Percentiles rank a stretch among this genome's conserved stretches.
phyloP scores from a whole-genome alignment of 345 rosid genomes.

The Rhizophora apiculata region DNA sequence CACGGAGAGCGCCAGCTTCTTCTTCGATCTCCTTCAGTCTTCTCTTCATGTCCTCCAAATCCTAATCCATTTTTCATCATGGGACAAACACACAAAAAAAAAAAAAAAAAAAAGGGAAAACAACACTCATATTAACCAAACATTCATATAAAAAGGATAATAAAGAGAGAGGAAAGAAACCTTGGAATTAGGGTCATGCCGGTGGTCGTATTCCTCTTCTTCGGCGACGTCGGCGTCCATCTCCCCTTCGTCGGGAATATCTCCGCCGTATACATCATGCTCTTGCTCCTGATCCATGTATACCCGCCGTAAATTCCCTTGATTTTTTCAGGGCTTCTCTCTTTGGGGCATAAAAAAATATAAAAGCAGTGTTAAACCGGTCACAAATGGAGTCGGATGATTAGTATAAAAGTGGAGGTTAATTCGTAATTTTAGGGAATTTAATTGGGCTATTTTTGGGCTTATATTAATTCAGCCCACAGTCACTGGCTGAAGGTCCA shows the following conservation, averaged over 20 bases:
- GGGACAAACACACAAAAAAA: background rate
- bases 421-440: conserved; percentile 1
- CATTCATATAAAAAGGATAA: background rate
- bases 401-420: background rate
- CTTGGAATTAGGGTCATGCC: conserved; percentile 59
- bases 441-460: conserved; percentile 1
- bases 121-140: background rate
- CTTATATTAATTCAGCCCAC: background rate
- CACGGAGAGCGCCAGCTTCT: conserved; percentile 97
- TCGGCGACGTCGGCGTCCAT: conserved; percentile 66
- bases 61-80: conserved; percentile 35
- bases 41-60: conserved; percentile 96
- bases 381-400: background rate
- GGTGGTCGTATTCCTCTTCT: conserved; percentile 38
- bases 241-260: conserved; percentile 74
- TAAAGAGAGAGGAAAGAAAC: conserved; percentile 26
- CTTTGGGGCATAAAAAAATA: background rate
- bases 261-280: conserved; percentile 87
- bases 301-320: background rate
- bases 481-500: background rate
- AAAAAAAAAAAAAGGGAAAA: background rate
- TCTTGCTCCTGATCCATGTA: conserved; percentile 66
- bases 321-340: background rate
- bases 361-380: no score
- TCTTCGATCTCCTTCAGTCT: conserved; percentile 94